Conservation (phyloP, 345 rosid species). For the Eucalyptus dawsonii region DNA sequence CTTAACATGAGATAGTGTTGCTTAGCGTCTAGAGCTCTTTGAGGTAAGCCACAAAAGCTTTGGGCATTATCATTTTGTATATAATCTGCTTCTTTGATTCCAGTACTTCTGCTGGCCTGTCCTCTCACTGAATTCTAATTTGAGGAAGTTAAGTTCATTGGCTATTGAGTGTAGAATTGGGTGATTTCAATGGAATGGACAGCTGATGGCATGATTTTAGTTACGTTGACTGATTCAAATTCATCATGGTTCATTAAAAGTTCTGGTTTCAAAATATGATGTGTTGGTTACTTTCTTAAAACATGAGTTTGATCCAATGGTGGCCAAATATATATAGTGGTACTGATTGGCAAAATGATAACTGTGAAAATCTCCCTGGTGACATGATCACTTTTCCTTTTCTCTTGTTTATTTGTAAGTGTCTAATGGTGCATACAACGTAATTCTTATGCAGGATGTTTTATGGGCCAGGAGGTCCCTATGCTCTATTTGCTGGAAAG, state of each 20-base stretch:
- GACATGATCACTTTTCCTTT: not conserved
- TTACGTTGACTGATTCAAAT: not conserved
- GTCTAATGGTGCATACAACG: not conserved
- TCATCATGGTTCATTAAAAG: not conserved
- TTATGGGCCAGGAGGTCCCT: conserved; percentile 98
- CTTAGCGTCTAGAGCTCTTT: not conserved
- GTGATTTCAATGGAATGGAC: not conserved
- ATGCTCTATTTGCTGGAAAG: conserved; percentile 91
- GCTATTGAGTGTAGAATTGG: not conserved
- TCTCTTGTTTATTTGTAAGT: not conserved
- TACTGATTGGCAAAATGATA: not conserved
- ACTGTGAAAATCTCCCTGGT: not conserved
- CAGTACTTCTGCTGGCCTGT: not conserved
- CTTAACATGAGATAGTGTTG: not conserved
- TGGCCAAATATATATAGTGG: not conserved
- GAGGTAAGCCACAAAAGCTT: not conserved
- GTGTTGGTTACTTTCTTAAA: not conserved
- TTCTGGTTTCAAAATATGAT: not conserved
- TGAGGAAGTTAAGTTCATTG: not conserved
- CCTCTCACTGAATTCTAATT: not conserved
- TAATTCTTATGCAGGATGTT: conserved; percentile 55
- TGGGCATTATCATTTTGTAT: not conserved
- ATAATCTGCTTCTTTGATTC: not conserved
- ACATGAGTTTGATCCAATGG: not conserved
- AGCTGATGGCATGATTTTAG: not conserved